Base-by-base conservation (phyloP, 192 early-diverging fungal species). In the Backusella luteola region DNA sequence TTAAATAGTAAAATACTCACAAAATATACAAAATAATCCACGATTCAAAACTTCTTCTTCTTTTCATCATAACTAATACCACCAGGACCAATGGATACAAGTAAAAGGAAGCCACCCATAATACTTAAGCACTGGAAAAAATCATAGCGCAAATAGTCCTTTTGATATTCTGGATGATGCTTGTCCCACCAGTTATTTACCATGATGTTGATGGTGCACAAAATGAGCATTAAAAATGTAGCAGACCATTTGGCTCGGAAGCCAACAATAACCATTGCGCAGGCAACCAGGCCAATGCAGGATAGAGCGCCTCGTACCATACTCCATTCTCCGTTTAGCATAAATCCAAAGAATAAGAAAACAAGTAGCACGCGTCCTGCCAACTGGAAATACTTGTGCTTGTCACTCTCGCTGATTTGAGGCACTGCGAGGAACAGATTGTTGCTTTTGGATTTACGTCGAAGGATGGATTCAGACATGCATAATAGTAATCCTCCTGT, bases 41-140 rank as follows among this genome's bases (percentile, higher is more conserved):
- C 9, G 11, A 11, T 59, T 85, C 91, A 98, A 86, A 90, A 97
- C 72, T 88, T 90, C 80, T 98, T 98, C 85, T 98, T 98, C 90
- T 98, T 97, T 81, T 97, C 95, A 85, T 97, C 96, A 81, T 97
- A 89, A 38, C 94, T 96, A 77, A 97, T 87, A 66, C 96, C 95
- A 70, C 96, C 96, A 34, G 90, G 91, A 49, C 96, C 96, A 67
- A 98, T 89, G 79, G 93, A 96, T 79, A 94, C 93, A 19, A 98
- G 89, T 63, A 98, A 84, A 32, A 98, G 84, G 76, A 98, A 93
- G 63, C 96, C 97, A 38, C 97, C 97, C 88, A 97, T 91, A 89
- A 88, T 96, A 93, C 96, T 92, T 93, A 98, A 89, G 1, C 94
- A 98, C 85, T 99, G 97, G 91, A 98, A 99, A 83, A 99, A 99